A percentile compares a stretch with the other conserved stretches of the same genome.
phyloP scores from a whole-genome alignment of 2,329 filamentous ascomycete species.

The Ascocoryne sarcoides region DNA sequence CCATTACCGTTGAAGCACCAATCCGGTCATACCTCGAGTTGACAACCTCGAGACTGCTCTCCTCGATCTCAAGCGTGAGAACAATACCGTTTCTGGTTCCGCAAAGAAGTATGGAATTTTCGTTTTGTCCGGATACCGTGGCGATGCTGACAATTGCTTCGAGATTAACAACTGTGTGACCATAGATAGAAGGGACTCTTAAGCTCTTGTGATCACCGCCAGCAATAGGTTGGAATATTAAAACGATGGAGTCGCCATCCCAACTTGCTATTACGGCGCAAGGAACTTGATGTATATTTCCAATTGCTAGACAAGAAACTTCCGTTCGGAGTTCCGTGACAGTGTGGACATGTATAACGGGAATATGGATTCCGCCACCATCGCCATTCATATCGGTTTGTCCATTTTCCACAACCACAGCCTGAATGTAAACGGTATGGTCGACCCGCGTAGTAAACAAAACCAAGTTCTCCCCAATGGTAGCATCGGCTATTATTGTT shows the following conservation, averaged over 20 bases:
- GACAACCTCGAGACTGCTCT: constrained; percentile 6
- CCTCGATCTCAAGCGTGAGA: constrained; percentile 16
- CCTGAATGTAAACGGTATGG: constrained; percentile 12
- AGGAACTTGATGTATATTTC: constrained; percentile 5
- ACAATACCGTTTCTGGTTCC: constrained; percentile 26
- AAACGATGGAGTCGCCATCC: constrained; percentile 6
- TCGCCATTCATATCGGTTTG: constrained; percentile 9
- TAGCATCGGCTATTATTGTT: constrained; percentile 16
- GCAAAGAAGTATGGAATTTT: constrained; percentile 19
- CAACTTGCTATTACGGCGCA: constrained; percentile 17
- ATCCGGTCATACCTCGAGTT: constrained; percentile 17
- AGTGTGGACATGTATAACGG: constrained; percentile 8
- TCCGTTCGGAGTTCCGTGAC: constrained; percentile 11
- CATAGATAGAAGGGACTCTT: constrained; percentile 5
- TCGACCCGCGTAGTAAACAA: constrained; percentile 19
- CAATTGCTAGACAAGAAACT: constrained; percentile 14
- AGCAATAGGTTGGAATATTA: constrained; percentile 16
- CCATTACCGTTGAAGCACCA: constrained; percentile 20
- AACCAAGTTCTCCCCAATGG: constrained; percentile 16
- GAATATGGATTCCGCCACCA: not conserved
- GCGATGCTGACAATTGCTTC: constrained; percentile 23
- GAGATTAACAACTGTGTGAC: constrained; percentile 2
- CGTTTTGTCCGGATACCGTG: constrained; percentile 3
- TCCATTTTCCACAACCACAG: constrained; percentile 8
- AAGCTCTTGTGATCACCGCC: constrained; percentile 5